Percentiles rank a stretch among this genome's conserved stretches.
Evolutionary conservation across 148 eudicot species (phyloP).

Genomic region (Pouteria glomerata): DNA sequence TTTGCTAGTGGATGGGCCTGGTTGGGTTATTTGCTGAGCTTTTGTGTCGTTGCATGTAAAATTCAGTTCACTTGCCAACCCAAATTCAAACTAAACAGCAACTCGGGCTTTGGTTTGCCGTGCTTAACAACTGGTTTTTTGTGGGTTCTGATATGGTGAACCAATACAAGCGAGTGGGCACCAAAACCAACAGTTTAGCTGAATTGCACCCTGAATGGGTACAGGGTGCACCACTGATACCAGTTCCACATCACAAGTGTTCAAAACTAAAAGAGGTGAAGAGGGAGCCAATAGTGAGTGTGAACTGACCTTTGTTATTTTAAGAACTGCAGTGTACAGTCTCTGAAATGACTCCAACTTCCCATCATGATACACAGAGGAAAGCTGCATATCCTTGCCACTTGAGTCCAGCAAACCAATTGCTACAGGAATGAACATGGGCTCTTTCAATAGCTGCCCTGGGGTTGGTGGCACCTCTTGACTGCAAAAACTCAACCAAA

Average conservation of each 20-base stretch:
- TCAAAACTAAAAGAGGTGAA: neutral
- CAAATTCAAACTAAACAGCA: neutral
- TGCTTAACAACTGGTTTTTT: neutral
- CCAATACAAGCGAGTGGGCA: neutral
- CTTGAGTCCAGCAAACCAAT: constrained; percentile 71
- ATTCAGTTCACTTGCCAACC: neutral
- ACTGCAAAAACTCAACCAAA: constrained; percentile 33
- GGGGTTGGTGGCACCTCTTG: constrained; percentile 95
- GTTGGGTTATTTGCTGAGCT: neutral
- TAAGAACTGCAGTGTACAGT: constrained; percentile 64
- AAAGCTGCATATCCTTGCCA: constrained; percentile 83
- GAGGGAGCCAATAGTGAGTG: neutral
- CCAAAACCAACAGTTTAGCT: neutral
- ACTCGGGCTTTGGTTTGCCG: neutral
- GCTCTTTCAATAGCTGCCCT: constrained; percentile 84
- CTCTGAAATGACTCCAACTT: constrained; percentile 56
- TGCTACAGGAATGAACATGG: constrained; percentile 93
- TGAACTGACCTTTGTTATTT: constrained; percentile 70
- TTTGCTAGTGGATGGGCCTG: neutral
- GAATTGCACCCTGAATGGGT: neutral
- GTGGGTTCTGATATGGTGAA: neutral
- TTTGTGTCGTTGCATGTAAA: neutral
- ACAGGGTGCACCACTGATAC: neutral
- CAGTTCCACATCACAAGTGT: neutral
- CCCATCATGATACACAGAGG: constrained; percentile 73